Evolutionary conservation across 345 rosid genomes (phyloP).

Genomic region (Conringia planisiliqua): DNA sequence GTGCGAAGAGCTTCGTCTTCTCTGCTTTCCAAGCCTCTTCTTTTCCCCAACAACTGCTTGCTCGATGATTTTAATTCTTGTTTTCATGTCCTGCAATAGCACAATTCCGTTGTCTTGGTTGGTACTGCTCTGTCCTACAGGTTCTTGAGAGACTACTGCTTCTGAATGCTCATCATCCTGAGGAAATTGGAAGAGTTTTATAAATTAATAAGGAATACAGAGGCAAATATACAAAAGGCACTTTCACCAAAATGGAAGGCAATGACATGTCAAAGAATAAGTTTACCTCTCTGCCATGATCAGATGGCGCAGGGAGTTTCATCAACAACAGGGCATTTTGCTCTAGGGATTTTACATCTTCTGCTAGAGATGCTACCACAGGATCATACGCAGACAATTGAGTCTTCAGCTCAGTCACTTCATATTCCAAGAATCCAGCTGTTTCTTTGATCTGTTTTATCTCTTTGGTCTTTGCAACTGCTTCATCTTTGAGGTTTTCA

Average conservation of each 20-base stretch:
- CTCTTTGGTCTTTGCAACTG: conserved; percentile 42
- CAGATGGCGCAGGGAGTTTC: conserved; percentile 26
- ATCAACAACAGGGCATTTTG: conserved; percentile 38
- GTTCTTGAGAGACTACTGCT: conserved; percentile 34
- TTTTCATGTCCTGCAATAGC: conserved; percentile 59
- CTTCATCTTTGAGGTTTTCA: conserved; percentile 53
- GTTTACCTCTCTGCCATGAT: conserved; percentile 25
- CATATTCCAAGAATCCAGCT: conserved; percentile 52
- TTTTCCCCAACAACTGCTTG: conserved; percentile 55
- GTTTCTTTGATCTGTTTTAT: conserved; percentile 62
- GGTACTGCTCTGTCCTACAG: conserved; percentile 24
- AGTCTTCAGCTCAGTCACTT: conserved; percentile 58
- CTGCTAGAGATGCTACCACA: conserved; percentile 58
- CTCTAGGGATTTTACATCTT: conserved; percentile 60
- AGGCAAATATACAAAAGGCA: not conserved
- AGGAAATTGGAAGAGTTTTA: conserved; percentile 9
- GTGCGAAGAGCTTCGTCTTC: conserved; percentile 26
- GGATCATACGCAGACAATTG: conserved; percentile 61
- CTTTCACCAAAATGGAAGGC: not conserved
- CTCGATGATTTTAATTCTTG: conserved; percentile 60
- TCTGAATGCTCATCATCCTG: conserved; percentile 41
- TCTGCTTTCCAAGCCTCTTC: conserved; percentile 37
- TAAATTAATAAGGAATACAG: not conserved
- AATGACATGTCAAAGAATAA: not conserved
- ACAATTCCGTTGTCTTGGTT: conserved; percentile 45